Evolutionary conservation across 345 rosid genomes (phyloP), one percentile per base, ranked within the genome.

Genomic region (Triadica sebifera): DNA sequence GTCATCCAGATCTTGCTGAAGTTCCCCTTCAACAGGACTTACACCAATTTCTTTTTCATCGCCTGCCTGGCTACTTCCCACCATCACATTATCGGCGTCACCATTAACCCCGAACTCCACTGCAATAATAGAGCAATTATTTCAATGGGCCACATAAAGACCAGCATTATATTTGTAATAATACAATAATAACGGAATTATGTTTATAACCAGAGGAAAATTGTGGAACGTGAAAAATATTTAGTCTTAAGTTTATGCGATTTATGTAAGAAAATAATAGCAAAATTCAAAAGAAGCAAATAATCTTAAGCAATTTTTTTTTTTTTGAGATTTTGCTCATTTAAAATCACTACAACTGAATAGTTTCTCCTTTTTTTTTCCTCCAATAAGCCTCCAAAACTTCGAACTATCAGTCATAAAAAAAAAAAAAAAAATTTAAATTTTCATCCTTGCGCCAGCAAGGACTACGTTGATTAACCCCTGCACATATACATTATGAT

Each of bases 101-200:
- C 81, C 87, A 72, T 88, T 87, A 70, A 79, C 81, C 78, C 80
- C 81, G 74, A 85, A 86, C 37, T 96, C 99, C 99, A 96, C 98
- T 96, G 93, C 85, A 67, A 52, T 5, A 73, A 38, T 60, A 12
- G 53, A 59, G 70, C 61, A 71, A 34, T 3, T 20, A 37, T 19
- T 52, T 67, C 19, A 57, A 39, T 13, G n/a, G 38, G 11, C 12
- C 41, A 46, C 37, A 24, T 24, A 20, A 12, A 39, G 22, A 38
- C 24, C 51, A n/a, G 24, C 10, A 43, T 41, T 51, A 19, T n/a
- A 65, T 65, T 20, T 1, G 24, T n/a, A n/a, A n/a, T 10, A 19
- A 63, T 38, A 63, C 4, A 19, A 63, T 13, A 38, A 19, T n/a
- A n/a, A n/a, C n/a, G n/a, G 12, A 34, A 20, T 61, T 12, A 16